Evolutionary conservation across 2,329 filamentous ascomycete genomes (phyloP).

Genomic region (Sclerotiophoma versabilis): DNA sequence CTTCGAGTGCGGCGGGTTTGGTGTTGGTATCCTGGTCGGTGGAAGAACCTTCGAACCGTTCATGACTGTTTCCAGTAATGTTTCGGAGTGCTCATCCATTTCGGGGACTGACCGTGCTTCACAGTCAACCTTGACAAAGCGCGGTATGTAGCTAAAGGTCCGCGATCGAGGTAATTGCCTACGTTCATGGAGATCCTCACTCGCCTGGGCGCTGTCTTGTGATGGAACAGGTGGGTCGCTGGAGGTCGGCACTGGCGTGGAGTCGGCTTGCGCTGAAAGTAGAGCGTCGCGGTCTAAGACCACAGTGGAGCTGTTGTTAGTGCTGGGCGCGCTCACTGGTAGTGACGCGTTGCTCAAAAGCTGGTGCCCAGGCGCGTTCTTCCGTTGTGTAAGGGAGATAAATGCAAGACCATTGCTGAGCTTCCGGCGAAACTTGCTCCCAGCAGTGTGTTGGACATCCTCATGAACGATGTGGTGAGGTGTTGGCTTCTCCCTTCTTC

Average conservation of each 20-base stretch:
- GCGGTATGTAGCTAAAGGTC: conserved; percentile 45
- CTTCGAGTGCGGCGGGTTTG: conserved; percentile 29
- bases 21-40: conserved; percentile 40
- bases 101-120: conserved; percentile 9
- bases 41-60: conserved; percentile 12
- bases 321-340: conserved; percentile 16
- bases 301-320: conserved; percentile 11
- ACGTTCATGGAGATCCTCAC: conserved; percentile 20
- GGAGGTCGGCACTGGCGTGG: conserved; percentile 1
- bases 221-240: neutral
- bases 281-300: conserved; percentile 10
- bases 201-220: neutral
- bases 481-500: conserved; percentile 33
- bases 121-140: conserved; percentile 25
- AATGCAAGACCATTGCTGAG: conserved; percentile 44
- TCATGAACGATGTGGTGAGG: conserved; percentile 18
- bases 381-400: conserved; percentile 44
- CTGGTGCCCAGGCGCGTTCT: conserved; percentile 26
- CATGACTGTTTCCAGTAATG: conserved; percentile 1
- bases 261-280: conserved; percentile 17
- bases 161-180: conserved; percentile 37
- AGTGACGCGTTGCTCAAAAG: conserved; percentile 17
- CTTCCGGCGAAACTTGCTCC: conserved; percentile 42
- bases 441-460: conserved; percentile 17
- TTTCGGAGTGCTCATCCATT: conserved; percentile 11